A percentile compares a stretch with the other conserved stretches of the same genome.
Evolutionary conservation across 2,329 filamentous ascomycete genomes (phyloP).

Genomic region (Amauroascus niger): DNA sequence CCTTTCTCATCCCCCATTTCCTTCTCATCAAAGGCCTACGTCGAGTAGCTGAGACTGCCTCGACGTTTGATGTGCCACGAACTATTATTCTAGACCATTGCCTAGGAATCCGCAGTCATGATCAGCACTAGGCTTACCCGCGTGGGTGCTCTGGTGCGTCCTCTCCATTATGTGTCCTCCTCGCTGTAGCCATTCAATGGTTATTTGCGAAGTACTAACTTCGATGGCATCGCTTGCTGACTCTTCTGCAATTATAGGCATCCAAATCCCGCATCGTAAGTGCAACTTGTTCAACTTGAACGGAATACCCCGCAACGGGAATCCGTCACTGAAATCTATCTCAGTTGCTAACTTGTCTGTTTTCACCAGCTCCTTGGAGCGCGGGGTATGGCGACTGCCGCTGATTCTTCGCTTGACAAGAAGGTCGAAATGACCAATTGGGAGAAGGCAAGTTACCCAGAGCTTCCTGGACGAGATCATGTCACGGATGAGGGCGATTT

Average conservation of each 20-base stretch:
- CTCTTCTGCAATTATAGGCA: slow-evolving; percentile 24
- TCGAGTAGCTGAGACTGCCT: slow-evolving; percentile 25
- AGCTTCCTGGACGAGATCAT: not conserved
- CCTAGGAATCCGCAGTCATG: slow-evolving; percentile 38
- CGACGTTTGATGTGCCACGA: slow-evolving; percentile 30
- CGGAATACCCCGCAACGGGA: not conserved
- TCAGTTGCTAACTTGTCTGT: slow-evolving; percentile 26
- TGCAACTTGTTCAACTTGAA: slow-evolving; percentile 11
- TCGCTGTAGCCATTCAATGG: not conserved
- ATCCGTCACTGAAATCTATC: not conserved
- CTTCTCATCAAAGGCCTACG: slow-evolving; percentile 22
- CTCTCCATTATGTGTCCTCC: slow-evolving; percentile 4
- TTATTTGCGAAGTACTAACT: not conserved
- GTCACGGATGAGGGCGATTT: not conserved
- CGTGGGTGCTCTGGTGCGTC: slow-evolving; percentile 40
- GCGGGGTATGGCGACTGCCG: slow-evolving; percentile 69
- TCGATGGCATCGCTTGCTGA: slow-evolving; percentile 21
- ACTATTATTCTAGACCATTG: slow-evolving; percentile 20
- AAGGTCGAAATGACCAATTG: slow-evolving; percentile 98
- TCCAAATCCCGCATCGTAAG: slow-evolving; percentile 41
- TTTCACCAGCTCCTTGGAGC: slow-evolving; percentile 51
- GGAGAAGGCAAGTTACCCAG: slow-evolving; percentile 55
- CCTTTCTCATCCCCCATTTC: slow-evolving; percentile 32
- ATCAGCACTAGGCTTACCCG: slow-evolving; percentile 41
- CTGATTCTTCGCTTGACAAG: slow-evolving; percentile 75